Evolutionary conservation across 371 early-diverging fungal species (phyloP), one percentile per base, ranked within the genome.

Genomic region (Mucor saturninus): DNA sequence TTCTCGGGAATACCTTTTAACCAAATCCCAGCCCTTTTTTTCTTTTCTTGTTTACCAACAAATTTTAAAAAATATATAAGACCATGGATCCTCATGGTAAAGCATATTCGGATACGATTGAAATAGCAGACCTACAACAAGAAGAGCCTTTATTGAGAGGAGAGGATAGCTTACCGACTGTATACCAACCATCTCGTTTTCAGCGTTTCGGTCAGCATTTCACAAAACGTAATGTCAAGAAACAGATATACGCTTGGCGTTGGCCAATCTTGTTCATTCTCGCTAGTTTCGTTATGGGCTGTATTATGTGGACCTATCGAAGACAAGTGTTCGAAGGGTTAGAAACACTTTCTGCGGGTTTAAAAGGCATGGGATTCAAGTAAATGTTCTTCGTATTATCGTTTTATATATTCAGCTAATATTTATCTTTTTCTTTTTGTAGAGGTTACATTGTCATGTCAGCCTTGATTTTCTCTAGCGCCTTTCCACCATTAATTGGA

Each of bases 401-500:
- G n/a, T 32, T 40, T 8, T 21, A 29, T n/a, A 15, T 29, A 38
- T 14, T 15, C 28, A 40, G 14, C 14, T 39, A 29, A 26, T 42
- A 60, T 10, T 14, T 30, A 14, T 26, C 56, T 10, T 46, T 4
- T 10, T 10, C 26, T 32, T 32, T 14, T 29, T 56, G 11, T 59
- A 78, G 82, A 40, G 82, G 82, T 2, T 77, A 81, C 56, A n/a
- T 75, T 4, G 51, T 81, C 50, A 69, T 81, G 54, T 62, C 74
- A 10, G 51, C 56, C 5, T 58, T 79, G 9, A 79, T 81, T 49
- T 85, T 87, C 59, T 63, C 79, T 9, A 83, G 88, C 9, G 85
- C 86, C 7, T 89, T 89, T 49, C 91, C 91, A 15, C 88, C 89
- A 5, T 62, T 90, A 62, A 71, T 88, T 54, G 91, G 91, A 8